These are phyloP conservation scores for Chaetomium sp. DNA, from an alignment of 2,329 filamentous ascomycete species.

Conservation along the genomic window DNA sequence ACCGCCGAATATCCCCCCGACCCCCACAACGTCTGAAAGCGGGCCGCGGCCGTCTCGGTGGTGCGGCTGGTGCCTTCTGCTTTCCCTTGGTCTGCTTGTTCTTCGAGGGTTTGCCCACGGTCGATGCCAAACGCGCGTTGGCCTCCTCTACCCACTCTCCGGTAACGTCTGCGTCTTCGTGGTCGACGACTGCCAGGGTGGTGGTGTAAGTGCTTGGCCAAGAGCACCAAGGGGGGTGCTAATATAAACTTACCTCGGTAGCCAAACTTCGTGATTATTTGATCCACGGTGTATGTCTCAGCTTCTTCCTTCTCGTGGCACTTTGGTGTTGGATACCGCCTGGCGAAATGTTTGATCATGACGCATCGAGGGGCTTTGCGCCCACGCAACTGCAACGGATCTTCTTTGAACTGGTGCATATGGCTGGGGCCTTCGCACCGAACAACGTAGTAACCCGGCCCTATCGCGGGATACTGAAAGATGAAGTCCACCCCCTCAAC, in stretches of 20 bases:
- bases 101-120: neutral
- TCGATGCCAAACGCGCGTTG: neutral
- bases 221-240: neutral
- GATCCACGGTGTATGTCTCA: neutral
- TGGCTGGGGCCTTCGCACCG: slow-evolving; percentile 1
- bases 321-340: neutral
- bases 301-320: neutral
- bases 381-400: neutral
- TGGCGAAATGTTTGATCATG: slow-evolving; percentile 7
- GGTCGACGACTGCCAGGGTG: neutral
- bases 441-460: slow-evolving; percentile 5
- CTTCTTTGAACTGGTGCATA: neutral
- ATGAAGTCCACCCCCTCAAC: slow-evolving; percentile 19
- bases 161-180: neutral
- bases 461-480: neutral
- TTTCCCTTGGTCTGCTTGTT: neutral
- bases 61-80: neutral
- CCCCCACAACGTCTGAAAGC: too few species aligned
- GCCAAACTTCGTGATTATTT: neutral
- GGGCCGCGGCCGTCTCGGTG: too few species aligned
- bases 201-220: neutral
- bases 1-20: too few species aligned
- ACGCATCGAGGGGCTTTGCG: neutral
- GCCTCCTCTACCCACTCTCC: neutral
- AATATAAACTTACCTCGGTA: slow-evolving; percentile 6